Conservation (phyloP, 176 grass and related monocot genomes). For the Typha latifolia region DNA sequence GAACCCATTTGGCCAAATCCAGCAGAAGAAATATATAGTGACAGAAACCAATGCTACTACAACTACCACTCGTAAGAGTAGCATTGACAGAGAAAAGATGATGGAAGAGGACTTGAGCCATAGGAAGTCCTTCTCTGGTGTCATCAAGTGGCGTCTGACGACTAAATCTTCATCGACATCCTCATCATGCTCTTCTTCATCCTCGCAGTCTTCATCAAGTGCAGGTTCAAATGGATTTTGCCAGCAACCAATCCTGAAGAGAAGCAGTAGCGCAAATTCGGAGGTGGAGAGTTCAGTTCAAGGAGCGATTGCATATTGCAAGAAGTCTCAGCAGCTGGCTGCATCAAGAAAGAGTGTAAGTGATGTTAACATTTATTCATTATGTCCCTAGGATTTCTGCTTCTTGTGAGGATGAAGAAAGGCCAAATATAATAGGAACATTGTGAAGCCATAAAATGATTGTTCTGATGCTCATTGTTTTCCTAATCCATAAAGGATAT, state of each 20-base stretch:
- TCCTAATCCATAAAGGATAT: neutral
- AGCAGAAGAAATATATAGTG: neutral
- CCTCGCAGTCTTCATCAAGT: too few relatives aligned
- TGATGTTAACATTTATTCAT: constrained; percentile 45
- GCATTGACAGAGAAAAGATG: constrained; percentile 24
- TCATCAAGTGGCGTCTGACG: constrained; percentile 50
- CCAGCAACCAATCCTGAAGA: constrained; percentile 28
- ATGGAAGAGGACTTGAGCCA: constrained; percentile 38
- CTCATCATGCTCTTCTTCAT: too few relatives aligned
- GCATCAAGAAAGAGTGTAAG: constrained; percentile 45
- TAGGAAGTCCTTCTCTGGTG: constrained; percentile 85
- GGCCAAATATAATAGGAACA: constrained; percentile 36
- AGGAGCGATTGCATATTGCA: constrained; percentile 94
- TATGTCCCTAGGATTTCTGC: constrained; percentile 30
- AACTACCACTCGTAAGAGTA: constrained; percentile 8
- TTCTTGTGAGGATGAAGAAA: constrained; percentile 24
- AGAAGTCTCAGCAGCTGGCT: constrained; percentile 42
- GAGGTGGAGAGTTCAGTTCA: constrained; percentile 73
- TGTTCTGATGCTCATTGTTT: neutral
- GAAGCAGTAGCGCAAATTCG: constrained; percentile 59
- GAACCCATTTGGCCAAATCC: constrained; percentile 1
- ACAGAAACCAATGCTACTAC: neutral
- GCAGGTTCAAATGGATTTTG: constrained; percentile 27
- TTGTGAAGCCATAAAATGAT: neutral
- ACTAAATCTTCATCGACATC: constrained; percentile 27